Base-by-base conservation (phyloP, 805 yeast species). In the Yarrowia hollandica region DNA sequence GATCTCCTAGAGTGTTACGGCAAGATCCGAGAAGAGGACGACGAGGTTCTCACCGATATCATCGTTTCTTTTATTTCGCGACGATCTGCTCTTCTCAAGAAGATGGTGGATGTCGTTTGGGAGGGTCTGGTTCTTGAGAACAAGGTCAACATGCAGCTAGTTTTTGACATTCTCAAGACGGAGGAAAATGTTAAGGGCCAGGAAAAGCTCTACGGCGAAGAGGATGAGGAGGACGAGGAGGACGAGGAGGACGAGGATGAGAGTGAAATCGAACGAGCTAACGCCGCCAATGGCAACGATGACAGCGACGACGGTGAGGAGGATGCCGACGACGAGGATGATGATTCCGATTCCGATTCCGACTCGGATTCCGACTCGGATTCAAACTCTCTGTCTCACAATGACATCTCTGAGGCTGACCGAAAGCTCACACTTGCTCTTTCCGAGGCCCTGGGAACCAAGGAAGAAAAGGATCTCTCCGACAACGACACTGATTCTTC, bases 101-200 rank as follows among this genome's bases (percentile, higher is more conserved):
- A 79, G 63, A 70, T 85, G 37, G 78, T 84, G 35, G 74, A 79
- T 60, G 72, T 78, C 18, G 81, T 80, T 10, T 82, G 85, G 84
- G 82, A 79, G 38, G 78, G 80, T 34, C 77, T 85, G 60, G 69
- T 82, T n/a, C 72, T 70, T 16, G 74, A 77, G 30, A 63, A 10
- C 69, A 71, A 9, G 82, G 85, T 46, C 64, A 52, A 52, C 44
- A 52, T 86, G 28, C 71, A 74, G 10, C 70, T 81, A 21, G 66
- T 86, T 48, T 75, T 76, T 55, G 86, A 84, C 60, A 79, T 85
- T 15, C 69, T 86, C 54, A 64, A 73, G 15, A 78, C 95, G 0
- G 83, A 81, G 67, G 97, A 91, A 70, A 88, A 87, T 69, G 82
- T 84, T 62, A 84, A 85, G 64, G 97, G 97, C 1, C 94, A 88